Conservation (phyloP, 2,329 filamentous ascomycete species). For the Calonectria fujianensis region DNA sequence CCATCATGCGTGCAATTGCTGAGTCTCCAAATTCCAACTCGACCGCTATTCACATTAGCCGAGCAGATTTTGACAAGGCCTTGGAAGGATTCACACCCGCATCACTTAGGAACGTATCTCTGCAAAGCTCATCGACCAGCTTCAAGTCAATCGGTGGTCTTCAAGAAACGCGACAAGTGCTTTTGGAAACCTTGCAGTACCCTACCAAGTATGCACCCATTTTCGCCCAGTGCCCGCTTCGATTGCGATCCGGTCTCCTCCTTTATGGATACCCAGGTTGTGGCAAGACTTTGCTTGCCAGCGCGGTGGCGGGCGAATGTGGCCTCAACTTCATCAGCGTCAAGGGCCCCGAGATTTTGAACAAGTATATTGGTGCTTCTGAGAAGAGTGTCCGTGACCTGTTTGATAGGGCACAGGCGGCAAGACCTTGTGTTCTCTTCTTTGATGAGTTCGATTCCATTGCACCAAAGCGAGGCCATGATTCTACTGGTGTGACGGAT, state of each 20-base stretch:
- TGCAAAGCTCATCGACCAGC: constrained; percentile 94
- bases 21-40: constrained; percentile 69
- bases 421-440: constrained; percentile 94
- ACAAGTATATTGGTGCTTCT: constrained; percentile 98
- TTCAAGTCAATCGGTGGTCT: constrained; percentile 95
- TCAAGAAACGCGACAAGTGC: constrained; percentile 88
- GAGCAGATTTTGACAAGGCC: constrained; percentile 87
- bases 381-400: constrained; percentile 97
- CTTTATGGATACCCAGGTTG: constrained; percentile 97
- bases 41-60: constrained; percentile 76
- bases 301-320: constrained; percentile 97
- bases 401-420: constrained; percentile 93
- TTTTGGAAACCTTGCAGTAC: constrained; percentile 96
- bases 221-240: constrained; percentile 94
- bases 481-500: constrained; percentile 98
- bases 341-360: constrained; percentile 97
- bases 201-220: constrained; percentile 98
- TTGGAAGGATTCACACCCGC: constrained; percentile 95
- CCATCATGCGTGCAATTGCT: constrained; percentile 87
- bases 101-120: constrained; percentile 93
- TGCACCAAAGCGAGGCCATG: constrained; percentile 96
- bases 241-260: constrained; percentile 93
- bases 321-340: constrained; percentile 99
- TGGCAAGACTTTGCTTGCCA: constrained; percentile 96
- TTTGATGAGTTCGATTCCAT: constrained; percentile 99